Conservation (phyloP, 2,329 filamentous ascomycete species). For the Fusarium sp. region DNA sequence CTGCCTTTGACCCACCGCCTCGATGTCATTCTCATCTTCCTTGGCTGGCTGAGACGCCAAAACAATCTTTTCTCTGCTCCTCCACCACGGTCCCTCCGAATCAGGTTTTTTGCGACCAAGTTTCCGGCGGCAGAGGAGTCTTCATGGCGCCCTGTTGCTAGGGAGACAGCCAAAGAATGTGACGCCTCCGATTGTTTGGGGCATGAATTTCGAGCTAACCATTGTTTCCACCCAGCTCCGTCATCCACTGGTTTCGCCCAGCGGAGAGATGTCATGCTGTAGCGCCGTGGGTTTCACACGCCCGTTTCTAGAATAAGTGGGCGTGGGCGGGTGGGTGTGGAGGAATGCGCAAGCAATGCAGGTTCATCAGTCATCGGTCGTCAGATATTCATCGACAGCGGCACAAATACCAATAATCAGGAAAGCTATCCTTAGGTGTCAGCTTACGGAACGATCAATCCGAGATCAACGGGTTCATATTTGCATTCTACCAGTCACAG, state of each 20-base stretch:
- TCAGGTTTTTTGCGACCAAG: conserved; percentile 20
- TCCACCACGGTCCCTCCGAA: conserved; percentile 22
- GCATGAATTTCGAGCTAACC: conserved; percentile 19
- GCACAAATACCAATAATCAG: not conserved
- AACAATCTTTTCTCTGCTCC: conserved; percentile 8
- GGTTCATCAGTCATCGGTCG: not conserved
- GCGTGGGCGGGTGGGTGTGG: not conserved
- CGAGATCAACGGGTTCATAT: not conserved
- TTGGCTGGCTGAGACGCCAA: conserved; percentile 22
- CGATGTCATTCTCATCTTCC: conserved; percentile 22
- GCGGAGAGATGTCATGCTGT: conserved; percentile 14
- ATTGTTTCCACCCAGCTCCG: conserved; percentile 3
- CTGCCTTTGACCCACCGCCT: conserved; percentile 18
- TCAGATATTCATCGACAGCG: not conserved
- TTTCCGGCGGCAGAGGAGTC: conserved; percentile 16
- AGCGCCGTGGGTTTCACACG: conserved; percentile 24
- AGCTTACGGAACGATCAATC: not conserved
- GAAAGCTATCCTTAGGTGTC: not conserved
- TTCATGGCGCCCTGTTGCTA: conserved; percentile 33
- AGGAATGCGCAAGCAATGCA: not conserved
- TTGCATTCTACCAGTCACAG: conserved; percentile 71
- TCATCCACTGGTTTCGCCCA: conserved; percentile 28
- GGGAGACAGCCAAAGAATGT: conserved; percentile 33
- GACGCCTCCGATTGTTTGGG: conserved; percentile 17
- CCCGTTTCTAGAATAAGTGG: conserved; percentile 30